Conservation (phyloP, 1,284 basidiomycete species). For the Calocybe gambosa region DNA sequence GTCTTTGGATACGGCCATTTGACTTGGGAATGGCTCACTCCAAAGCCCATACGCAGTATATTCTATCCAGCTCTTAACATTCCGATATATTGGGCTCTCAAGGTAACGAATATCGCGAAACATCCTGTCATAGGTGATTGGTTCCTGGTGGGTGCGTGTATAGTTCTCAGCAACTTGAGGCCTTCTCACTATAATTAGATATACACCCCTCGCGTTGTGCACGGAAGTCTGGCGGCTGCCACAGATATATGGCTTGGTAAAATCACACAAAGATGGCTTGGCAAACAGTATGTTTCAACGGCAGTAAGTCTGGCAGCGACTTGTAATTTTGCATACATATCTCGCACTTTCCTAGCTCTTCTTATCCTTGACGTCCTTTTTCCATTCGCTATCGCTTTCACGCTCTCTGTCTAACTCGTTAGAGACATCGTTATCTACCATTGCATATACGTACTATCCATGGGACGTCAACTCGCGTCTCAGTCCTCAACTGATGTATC, state of each 20-base stretch:
- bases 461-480: constrained; percentile 42
- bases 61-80: constrained; percentile 75
- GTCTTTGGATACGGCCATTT: constrained; percentile 91
- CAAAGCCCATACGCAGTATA: constrained; percentile 65
- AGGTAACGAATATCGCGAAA: constrained; percentile 45
- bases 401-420: constrained; percentile 91
- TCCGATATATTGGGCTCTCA: constrained; percentile 71
- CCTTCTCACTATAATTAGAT: constrained; percentile 12
- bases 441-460: constrained; percentile 79
- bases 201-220: constrained; percentile 64
- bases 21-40: constrained; percentile 93
- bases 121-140: constrained; percentile 28
- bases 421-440: constrained; percentile 80
- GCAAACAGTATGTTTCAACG: constrained; percentile 50
- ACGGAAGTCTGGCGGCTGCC: constrained; percentile 73
- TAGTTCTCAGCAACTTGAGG: not conserved
- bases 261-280: constrained; percentile 58
- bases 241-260: constrained; percentile 76
- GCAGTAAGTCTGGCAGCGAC: constrained; percentile 50
- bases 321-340: not conserved
- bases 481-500: constrained; percentile 30
- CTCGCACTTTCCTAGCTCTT: constrained; percentile 52
- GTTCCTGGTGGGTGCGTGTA: constrained; percentile 50
- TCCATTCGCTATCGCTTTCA: constrained; percentile 80
- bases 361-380: constrained; percentile 81